Percentiles rank a stretch among this genome's conserved stretches.
phyloP scores from a whole-genome alignment of 1,139 yeast genomes.

The Debaryomycetaceae sp. region DNA sequence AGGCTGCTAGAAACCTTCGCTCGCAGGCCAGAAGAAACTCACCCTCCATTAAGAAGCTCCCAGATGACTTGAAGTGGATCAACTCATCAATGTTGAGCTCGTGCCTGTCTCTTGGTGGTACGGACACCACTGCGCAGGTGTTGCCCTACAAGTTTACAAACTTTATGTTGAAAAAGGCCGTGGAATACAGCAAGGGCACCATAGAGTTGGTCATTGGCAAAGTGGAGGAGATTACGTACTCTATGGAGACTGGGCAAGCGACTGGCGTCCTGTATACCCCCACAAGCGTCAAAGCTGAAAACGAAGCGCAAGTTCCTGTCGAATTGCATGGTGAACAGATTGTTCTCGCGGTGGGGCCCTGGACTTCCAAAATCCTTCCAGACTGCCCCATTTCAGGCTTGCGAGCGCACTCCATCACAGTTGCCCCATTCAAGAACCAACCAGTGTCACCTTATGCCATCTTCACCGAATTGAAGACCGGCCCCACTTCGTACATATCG shows the following conservation, averaged over 20 bases:
- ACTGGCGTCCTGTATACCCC: slow-evolving; percentile 65
- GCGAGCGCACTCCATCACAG: slow-evolving; percentile 91
- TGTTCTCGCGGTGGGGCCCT: slow-evolving; percentile 88
- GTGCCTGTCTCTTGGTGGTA: slow-evolving; percentile 81
- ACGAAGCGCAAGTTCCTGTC: slow-evolving; percentile 20
- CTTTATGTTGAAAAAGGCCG: slow-evolving; percentile 71
- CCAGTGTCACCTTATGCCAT: slow-evolving; percentile 88
- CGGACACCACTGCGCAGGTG: slow-evolving; percentile 91
- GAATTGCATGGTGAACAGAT: slow-evolving; percentile 65
- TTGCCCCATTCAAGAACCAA: slow-evolving; percentile 68
- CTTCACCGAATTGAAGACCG: slow-evolving; percentile 81
- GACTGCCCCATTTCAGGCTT: slow-evolving; percentile 91
- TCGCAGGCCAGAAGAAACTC: slow-evolving; percentile 12
- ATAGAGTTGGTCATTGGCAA: slow-evolving; percentile 82
- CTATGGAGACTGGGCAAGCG: slow-evolving; percentile 59
- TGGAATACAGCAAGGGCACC: slow-evolving; percentile 66
- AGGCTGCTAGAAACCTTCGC: slow-evolving; percentile 26
- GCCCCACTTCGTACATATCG: slow-evolving; percentile 61
- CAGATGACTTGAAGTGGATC: slow-evolving; percentile 81
- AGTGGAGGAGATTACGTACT: slow-evolving; percentile 62
- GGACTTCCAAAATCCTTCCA: slow-evolving; percentile 89
- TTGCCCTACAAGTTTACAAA: slow-evolving; percentile 94
- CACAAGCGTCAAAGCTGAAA: slow-evolving; percentile 42
- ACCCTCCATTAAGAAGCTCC: slow-evolving; percentile 36
- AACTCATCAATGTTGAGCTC: slow-evolving; percentile 58